Percentiles rank a stretch among this genome's conserved stretches.
phyloP scores from a whole-genome alignment of 192 early-diverging fungal genomes.

The Backusella luteola region DNA sequence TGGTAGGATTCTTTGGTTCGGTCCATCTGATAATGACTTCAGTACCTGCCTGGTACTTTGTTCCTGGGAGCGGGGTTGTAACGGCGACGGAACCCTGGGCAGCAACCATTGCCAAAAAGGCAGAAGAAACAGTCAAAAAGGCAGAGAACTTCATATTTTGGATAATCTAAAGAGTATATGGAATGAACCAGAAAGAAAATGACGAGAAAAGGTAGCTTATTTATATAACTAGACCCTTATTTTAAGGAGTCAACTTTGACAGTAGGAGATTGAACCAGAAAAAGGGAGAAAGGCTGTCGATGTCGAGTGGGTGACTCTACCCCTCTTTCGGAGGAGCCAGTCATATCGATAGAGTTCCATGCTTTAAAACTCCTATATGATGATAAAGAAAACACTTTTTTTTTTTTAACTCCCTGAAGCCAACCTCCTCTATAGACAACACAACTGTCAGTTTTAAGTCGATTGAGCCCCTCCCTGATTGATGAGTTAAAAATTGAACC shows the following conservation, averaged over 20 bases:
- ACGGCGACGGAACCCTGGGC: conserved; percentile 18
- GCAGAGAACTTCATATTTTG: conserved; percentile 26
- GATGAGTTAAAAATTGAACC: background rate
- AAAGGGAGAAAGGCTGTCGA: conserved; percentile 7
- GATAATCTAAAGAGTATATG: background rate
- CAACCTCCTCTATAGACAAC: conserved; percentile 4
- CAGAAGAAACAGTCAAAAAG: conserved; percentile 23
- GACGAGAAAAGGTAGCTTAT: background rate
- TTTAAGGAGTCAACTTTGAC: conserved; percentile 11
- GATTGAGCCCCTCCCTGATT: background rate
- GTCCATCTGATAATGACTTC: conserved; percentile 27
- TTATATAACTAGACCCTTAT: background rate
- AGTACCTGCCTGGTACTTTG: conserved; percentile 17
- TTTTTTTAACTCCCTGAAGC: background rate
- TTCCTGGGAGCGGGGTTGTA: conserved; percentile 20
- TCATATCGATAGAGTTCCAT: background rate
- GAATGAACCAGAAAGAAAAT: background rate
- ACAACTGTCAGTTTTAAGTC: conserved; percentile 3
- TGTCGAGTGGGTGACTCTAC: background rate
- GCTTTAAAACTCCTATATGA: conserved; percentile 5
- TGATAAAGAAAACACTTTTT: background rate
- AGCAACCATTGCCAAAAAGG: conserved; percentile 16
- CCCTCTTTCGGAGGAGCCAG: background rate
- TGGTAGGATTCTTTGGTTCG: conserved; percentile 9
- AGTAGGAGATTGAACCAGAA: background rate